Evolutionary conservation across 495 filamentous ascomycete genomes (phyloP).

Genomic region (Tuber umbilicatum): DNA sequence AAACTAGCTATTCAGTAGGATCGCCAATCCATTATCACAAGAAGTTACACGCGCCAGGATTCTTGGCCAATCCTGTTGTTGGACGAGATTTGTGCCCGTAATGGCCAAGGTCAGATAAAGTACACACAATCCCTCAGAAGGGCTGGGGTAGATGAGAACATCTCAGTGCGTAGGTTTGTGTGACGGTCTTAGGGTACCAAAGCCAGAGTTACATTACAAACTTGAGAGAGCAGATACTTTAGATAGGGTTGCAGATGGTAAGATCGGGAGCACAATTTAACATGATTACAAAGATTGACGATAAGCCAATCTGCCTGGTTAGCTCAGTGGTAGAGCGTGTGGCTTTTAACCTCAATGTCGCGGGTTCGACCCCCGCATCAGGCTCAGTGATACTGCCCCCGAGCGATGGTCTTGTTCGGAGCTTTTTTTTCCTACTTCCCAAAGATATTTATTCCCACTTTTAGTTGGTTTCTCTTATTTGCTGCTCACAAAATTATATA

Average conservation of each 20-base stretch:
- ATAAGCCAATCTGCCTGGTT: slow-evolving; percentile 3
- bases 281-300: not conserved
- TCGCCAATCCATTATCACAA: too few species aligned
- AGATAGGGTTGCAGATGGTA: not conserved
- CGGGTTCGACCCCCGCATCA: slow-evolving; percentile 10
- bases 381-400: not conserved
- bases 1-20: too few species aligned
- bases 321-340: slow-evolving; percentile 20
- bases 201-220: too few species aligned
- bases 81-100: too few species aligned
- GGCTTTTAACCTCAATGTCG: slow-evolving; percentile 21
- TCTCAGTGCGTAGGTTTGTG: too few species aligned
- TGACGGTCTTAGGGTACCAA: too few species aligned
- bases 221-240: not conserved
- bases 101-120: too few species aligned
- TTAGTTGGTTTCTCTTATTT: not conserved
- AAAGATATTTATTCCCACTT: not conserved
- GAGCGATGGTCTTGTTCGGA: not conserved
- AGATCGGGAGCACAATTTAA: not conserved
- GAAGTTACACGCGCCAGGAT: too few species aligned
- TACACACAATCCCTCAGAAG: too few species aligned
- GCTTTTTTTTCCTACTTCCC: not conserved
- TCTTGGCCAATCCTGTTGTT: too few species aligned
- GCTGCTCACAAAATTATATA: not conserved
- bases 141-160: too few species aligned